A percentile compares a stretch with the other conserved stretches of the same genome.
Evolutionary conservation across 352 stramenopile species (phyloP).

Genomic region (Thalassiosira oceanica): DNA sequence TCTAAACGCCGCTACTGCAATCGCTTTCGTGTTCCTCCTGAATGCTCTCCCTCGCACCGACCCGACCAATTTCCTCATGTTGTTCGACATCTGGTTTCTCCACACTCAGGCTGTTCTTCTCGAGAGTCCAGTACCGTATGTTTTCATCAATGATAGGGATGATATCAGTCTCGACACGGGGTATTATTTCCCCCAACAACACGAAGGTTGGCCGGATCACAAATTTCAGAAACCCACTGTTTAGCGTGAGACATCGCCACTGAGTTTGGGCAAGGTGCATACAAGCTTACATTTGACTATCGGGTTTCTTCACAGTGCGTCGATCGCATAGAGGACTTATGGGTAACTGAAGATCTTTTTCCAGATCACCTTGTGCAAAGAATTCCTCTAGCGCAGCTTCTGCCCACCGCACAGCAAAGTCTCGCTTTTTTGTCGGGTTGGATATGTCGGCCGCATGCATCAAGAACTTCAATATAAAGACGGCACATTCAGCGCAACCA

Average conservation of each 20-base stretch:
- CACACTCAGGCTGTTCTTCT: slow-evolving; percentile 12
- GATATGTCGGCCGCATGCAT: slow-evolving; percentile 90
- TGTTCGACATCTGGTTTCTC: not conserved
- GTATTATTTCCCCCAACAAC: slow-evolving; percentile 31
- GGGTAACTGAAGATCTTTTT: slow-evolving; percentile 87
- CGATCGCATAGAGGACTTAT: slow-evolving; percentile 91
- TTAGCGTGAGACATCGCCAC: no score
- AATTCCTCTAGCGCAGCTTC: slow-evolving; percentile 93
- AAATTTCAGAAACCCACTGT: slow-evolving; percentile 91
- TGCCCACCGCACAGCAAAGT: slow-evolving; percentile 89
- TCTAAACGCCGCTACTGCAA: no score
- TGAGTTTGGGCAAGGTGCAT: no score
- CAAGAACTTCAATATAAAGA: slow-evolving; percentile 53
- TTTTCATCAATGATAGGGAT: slow-evolving; percentile 52
- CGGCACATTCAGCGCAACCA: slow-evolving; percentile 52
- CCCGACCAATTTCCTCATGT: not conserved
- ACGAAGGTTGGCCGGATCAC: slow-evolving; percentile 84
- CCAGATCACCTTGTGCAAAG: slow-evolving; percentile 92
- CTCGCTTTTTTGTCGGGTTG: slow-evolving; percentile 88
- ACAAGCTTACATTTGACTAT: slow-evolving; percentile 91
- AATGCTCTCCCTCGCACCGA: not conserved
- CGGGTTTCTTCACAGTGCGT: slow-evolving; percentile 87
- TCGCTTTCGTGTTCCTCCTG: not conserved
- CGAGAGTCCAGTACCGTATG: slow-evolving; percentile 37
- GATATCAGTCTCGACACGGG: slow-evolving; percentile 25